phyloP scores from a whole-genome alignment of 2,329 filamentous ascomycete species.

The Stemphylium beticola region DNA sequence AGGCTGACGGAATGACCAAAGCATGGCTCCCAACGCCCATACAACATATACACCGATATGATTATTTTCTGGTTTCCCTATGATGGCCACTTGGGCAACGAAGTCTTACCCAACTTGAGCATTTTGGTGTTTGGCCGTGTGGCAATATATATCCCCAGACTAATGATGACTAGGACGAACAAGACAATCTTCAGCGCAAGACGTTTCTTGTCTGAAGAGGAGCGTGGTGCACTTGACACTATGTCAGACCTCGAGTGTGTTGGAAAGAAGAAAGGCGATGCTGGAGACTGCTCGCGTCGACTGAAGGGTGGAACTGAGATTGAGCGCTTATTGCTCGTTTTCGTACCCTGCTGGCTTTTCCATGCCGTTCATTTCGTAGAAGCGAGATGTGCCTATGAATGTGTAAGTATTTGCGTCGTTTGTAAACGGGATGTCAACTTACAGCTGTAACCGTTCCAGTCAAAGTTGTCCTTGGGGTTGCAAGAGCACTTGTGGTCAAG shows the following conservation, averaged over 20 bases:
- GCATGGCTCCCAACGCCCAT: constrained; percentile 7
- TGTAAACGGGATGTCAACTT: constrained; percentile 51
- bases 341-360: constrained; percentile 87
- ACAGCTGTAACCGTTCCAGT: constrained; percentile 99
- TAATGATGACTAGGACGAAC: constrained; percentile 24
- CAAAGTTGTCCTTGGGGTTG: constrained; percentile 96
- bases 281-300: constrained; percentile 8
- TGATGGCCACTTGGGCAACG: constrained; percentile 8
- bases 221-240: constrained; percentile 37
- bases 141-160: constrained; percentile 24
- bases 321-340: constrained; percentile 60
- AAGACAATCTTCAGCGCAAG: constrained; percentile 28
- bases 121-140: constrained; percentile 1
- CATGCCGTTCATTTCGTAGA: constrained; percentile 81
- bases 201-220: constrained; percentile 30
- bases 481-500: constrained; percentile 90
- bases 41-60: neutral
- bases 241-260: constrained; percentile 34
- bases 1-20: neutral
- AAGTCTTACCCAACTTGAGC: constrained; percentile 3
- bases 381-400: constrained; percentile 82
- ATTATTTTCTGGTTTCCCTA: constrained; percentile 5
- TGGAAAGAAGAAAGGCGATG: constrained; percentile 1
- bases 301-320: constrained; percentile 15
- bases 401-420: constrained; percentile 14